Base-by-base conservation (phyloP, 1,139 yeast species). In the Debaryomycetaceae sp. region DNA sequence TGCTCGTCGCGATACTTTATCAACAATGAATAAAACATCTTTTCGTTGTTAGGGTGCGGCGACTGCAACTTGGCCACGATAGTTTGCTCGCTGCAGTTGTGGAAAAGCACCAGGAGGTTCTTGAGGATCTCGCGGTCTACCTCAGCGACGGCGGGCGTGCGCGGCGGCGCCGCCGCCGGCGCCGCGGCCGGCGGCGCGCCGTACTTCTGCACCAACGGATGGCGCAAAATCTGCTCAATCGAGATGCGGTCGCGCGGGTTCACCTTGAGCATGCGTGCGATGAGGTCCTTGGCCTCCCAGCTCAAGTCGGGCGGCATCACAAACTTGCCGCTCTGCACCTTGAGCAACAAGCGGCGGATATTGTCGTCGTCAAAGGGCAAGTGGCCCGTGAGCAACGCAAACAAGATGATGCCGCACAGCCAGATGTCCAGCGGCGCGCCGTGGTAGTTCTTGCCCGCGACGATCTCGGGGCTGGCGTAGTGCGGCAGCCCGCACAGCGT, bases 401-500 rank as follows among this genome's bases (percentile, higher is more conserved):
- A 91, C 31, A 91, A 64, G 34, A 91, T 91, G 43, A 91, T 86
- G 42, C 98, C 98, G 60, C 98, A 91, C 8, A 96, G 88, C 99
- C 99, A 91, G 32, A 91, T 91, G 57, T 91, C 99, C 23, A 94
- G 81, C 18, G 96, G 96, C 13, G 95, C 91, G 11, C 98, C 98
- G 52, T 91, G 97, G 54, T 91, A 91, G 39, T 78, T 84, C 42
- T 82, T 76, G 28, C 98, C 98, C 8, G 95, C 85, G 3, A 91
- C 96, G 43, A 91, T 91, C 56, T 91, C 98, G 0, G 98, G 98
- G 10, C 96, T 85, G 2, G 98, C 98, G 58, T 91, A 91, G 58
- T 93, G 98, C 15, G 98, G 98, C 15, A 96, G 86, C 1, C 99
- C 99, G 60, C 99, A 91, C 19, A 94, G 82, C 1, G 98, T 91